Evolutionary conservation across 2,329 filamentous ascomycete genomes (phyloP), one percentile per base, ranked within the genome.

Genomic region (Colletotrichum orbiculare): DNA sequence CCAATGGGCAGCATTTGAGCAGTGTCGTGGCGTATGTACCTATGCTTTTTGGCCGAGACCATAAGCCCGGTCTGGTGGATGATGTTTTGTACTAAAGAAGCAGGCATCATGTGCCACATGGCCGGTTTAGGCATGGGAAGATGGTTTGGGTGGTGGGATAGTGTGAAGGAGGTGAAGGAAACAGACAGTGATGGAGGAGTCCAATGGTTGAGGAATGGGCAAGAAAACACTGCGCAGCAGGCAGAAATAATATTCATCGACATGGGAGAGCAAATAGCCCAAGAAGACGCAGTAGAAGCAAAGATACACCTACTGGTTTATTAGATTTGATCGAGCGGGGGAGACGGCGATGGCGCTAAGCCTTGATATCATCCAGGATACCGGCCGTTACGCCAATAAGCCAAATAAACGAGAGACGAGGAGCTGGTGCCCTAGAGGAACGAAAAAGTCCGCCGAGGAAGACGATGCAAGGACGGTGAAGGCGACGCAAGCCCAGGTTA

Each of bases 321-420:
- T 50, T 58, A 45, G 34, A 37, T 34, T 39, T 58, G 57, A 62
- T 54, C 58, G 58, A 47, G 52, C 58, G 58, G 52, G 62, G 57
- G 62, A 53, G 25, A 9, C 35, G 25, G 45, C 34, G 52, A 46
- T 46, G 25, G 58, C 52, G 62, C 58, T 63, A 43, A 63, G 58
- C 58, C 58, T 62, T 42, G 58, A 65, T 65, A 57, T 62, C 63
- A 65, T 65, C 58, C 58, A 59, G 63, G 52, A 62, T 63, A 57
- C 54, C 54, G 54, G 25, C 25, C 25, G 25, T 25, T 25, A 5
- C 25, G 25, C 25, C 25, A 25, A 25, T 25, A 25, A 25, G 25
- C 25, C 25, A 25, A 25, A 25, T 25, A 25, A 54, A 59, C 47
- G 41, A 53, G 38, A 42, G 55, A 61, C 57, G 43, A 47, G 46